These are phyloP conservation scores for Ganoderma boninense DNA, from an alignment of 1,284 basidiomycete genomes.

Conservation along the genomic window DNA sequence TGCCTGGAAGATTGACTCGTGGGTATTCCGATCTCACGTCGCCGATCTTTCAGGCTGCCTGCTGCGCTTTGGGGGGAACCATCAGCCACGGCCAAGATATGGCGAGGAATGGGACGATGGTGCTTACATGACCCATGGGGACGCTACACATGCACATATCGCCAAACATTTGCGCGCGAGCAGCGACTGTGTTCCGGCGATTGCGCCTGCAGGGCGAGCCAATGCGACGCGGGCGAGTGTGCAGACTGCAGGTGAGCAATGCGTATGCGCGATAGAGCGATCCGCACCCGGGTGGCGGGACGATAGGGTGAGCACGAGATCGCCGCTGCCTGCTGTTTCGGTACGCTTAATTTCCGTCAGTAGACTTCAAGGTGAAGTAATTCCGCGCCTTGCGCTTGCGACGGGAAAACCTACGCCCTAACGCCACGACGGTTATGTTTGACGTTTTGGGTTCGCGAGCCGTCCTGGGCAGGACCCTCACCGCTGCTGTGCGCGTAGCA, in stretches of 20 bases:
- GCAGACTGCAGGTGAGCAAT: background rate
- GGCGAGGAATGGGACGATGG: conserved; percentile 5
- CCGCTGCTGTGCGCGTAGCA: conserved; percentile 9
- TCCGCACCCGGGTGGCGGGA: conserved; percentile 5
- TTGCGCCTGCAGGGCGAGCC: conserved; percentile 8
- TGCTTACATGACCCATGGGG: conserved; percentile 18
- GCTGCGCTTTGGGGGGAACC: conserved; percentile 20
- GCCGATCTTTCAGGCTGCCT: conserved; percentile 23
- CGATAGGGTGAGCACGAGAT: conserved; percentile 9
- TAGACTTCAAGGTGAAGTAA: conserved; percentile 22
- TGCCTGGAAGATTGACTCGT: conserved; percentile 22
- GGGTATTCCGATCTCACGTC: conserved; percentile 25
- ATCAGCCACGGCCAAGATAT: conserved; percentile 12
- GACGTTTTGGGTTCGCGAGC: conserved; percentile 14
- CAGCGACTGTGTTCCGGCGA: conserved; percentile 12
- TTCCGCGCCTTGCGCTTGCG: conserved; percentile 12
- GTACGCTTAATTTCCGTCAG: conserved; percentile 30
- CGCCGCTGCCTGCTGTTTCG: conserved; percentile 13
- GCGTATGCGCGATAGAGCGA: background rate
- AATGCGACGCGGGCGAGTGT: conserved; percentile 7
- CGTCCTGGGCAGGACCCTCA: background rate
- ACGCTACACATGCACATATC: conserved; percentile 30
- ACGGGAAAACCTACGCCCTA: conserved; percentile 23
- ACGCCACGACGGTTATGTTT: conserved; percentile 30
- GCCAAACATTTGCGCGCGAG: conserved; percentile 25